These are phyloP conservation scores for Phytophthora colocasiae DNA, from an alignment of 352 stramenopile species.

Conservation along the genomic window DNA sequence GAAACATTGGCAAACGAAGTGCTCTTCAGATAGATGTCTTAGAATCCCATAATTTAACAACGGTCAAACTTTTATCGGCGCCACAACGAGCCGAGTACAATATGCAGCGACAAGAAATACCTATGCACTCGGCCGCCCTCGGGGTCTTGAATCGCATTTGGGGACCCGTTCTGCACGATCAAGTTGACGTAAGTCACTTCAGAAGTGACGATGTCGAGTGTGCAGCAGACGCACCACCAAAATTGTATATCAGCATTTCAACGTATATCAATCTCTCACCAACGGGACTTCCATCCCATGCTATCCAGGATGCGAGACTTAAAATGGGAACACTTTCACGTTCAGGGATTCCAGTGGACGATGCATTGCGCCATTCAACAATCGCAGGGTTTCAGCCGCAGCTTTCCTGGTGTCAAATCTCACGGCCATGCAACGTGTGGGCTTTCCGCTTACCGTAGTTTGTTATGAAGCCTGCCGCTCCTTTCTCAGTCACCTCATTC, in stretches of 20 bases:
- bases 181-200: no score
- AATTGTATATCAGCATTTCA: conserved; percentile 10
- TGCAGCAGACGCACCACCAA: not conserved
- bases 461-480: not conserved
- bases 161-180: no score
- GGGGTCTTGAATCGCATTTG: no score
- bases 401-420: conserved; percentile 26
- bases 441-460: conserved; percentile 1
- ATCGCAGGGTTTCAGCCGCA: conserved; percentile 24
- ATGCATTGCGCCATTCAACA: conserved; percentile 40
- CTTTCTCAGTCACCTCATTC: conserved; percentile 13
- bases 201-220: conserved; percentile 5
- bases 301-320: not conserved
- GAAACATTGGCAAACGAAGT: no score
- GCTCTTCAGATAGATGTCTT: no score
- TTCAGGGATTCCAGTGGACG: not conserved
- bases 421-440: conserved; percentile 11
- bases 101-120: no score
- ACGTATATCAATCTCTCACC: not conserved
- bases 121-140: no score
- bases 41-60: no score
- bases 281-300: not conserved
- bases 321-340: not conserved
- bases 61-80: no score
- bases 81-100: no score